Base-by-base conservation (phyloP, 2,329 filamentous ascomycete genomes). In the Aspergillus novofumigatus region DNA sequence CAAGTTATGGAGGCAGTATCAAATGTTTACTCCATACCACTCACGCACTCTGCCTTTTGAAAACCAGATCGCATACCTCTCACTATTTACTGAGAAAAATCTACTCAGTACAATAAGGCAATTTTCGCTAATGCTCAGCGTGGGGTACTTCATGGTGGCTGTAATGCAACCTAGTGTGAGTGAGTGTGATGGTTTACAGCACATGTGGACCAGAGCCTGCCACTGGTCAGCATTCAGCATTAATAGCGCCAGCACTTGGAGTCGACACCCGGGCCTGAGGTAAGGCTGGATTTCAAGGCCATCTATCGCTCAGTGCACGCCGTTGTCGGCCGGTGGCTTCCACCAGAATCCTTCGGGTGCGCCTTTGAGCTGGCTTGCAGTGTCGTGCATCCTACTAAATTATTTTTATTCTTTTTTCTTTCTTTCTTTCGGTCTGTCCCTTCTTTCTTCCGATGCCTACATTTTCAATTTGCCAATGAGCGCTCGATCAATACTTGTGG, bases 241-340 rank as follows among this genome's bases (percentile, higher is more conserved):
- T 35, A 5, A 17, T 17, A 35, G 11, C 11, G 32, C 32, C 32
- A 35, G 32, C 32, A 17, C 32, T 29, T 26, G 32, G 32, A 35
- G 32, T 35, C 32, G 14, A 7, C 14, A 35, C 5, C 5, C 3
- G 10, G 28, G 17, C 32, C 32, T 38, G 32, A 38, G 32, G 4
- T 7, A 38, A 38, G 32, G 32, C 14, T 38, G 32, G 32, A 38
- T 44, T 45, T 32, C 53, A 32, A 53, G 51, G 51, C 53, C 56
- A 58, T 45, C 52, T 35, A 44, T 51, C 57, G 59, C 57, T 51
- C 59, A 57, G 53, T 61, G 57, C 57, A 52, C 57, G 26, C 49
- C 53, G 41, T 20, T 44, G 41, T 44, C n/a, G n/a, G 41, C 51
- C 35, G 42, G 48, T 56, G 56, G 54, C 49, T 25, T 50, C 35